A percentile compares a stretch with the other conserved stretches of the same genome.
Evolutionary conservation across 768 basidiomycete genomes (phyloP).

Genomic region (Nidularia pulvinata): DNA sequence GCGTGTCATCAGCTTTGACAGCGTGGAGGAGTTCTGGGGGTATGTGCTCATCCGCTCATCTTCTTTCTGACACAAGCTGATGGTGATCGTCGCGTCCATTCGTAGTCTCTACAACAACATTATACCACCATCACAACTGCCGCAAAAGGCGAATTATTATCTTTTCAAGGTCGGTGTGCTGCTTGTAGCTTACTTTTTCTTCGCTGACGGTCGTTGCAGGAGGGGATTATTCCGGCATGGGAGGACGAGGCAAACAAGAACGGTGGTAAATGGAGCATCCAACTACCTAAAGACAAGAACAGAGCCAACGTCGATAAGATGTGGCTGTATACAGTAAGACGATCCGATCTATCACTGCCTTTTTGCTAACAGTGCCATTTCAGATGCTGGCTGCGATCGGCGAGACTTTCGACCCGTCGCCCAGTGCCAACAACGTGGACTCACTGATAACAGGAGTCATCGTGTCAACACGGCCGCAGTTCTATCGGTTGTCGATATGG

Average conservation of each 20-base stretch:
- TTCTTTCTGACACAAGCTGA: slow-evolving; percentile 7
- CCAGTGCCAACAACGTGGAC: slow-evolving; percentile 46
- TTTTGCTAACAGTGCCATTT: slow-evolving; percentile 1
- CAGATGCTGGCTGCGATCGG: slow-evolving; percentile 99
- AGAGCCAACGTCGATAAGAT: slow-evolving; percentile 82
- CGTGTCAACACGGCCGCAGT: slow-evolving; percentile 90
- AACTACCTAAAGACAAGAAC: slow-evolving; percentile 96
- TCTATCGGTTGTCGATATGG: slow-evolving; percentile 98
- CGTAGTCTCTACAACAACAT: slow-evolving; percentile 94
- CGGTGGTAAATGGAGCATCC: slow-evolving; percentile 99
- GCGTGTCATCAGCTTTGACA: slow-evolving; percentile 93
- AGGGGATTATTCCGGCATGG: slow-evolving; percentile 97
- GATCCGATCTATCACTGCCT: slow-evolving; percentile 3
- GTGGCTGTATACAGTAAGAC: slow-evolving; percentile 96
- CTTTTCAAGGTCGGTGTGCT: slow-evolving; percentile 81
- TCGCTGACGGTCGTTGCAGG: slow-evolving; percentile 41
- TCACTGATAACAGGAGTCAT: slow-evolving; percentile 92
- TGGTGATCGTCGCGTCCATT: slow-evolving; percentile 10
- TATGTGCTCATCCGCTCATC: slow-evolving; percentile 30
- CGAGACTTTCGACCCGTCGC: slow-evolving; percentile 94
- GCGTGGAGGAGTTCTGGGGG: slow-evolving; percentile 99
- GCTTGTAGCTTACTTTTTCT: neutral
- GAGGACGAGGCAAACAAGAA: slow-evolving; percentile 96
- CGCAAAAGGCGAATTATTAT: slow-evolving; percentile 99
- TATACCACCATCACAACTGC: slow-evolving; percentile 90